Percentiles rank a stretch among this genome's conserved stretches.
Conservation (phyloP, 441 rosid genomes). For the Eruca vesicaria region DNA sequence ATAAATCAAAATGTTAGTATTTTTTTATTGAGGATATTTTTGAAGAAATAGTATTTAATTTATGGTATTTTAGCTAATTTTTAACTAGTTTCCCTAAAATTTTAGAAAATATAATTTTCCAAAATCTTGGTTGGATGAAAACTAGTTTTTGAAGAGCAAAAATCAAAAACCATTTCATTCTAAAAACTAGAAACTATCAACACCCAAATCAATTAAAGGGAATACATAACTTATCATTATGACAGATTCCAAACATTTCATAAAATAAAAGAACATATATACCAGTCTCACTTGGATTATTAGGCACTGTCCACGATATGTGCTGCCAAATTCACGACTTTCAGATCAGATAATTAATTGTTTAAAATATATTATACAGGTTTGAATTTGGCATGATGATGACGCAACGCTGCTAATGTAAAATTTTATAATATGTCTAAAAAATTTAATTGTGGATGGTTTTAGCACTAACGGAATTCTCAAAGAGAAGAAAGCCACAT, state of each 20-base stretch:
- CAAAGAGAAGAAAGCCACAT: no score
- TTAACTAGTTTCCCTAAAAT: no score
- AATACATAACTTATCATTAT: neutral
- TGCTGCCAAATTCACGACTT: neutral
- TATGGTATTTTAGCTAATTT: no score
- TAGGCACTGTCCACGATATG: neutral
- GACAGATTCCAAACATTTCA: conserved; percentile 16
- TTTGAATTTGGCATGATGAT: neutral
- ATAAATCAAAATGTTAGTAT: no score
- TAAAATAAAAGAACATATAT: neutral
- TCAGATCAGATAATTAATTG: neutral
- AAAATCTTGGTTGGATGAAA: no score
- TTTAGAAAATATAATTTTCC: no score
- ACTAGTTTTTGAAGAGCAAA: no score
- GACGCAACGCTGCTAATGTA: neutral
- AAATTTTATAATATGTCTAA: neutral
- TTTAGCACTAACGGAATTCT: neutral
- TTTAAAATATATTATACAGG: neutral
- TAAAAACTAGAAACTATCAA: no score
- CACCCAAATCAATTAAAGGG: neutral
- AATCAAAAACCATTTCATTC: no score
- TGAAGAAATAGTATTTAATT: no score
- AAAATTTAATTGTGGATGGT: neutral
- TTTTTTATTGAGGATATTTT: no score
- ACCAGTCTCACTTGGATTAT: neutral